Percentiles rank a stretch among this genome's conserved stretches.
phyloP scores from a whole-genome alignment of 306 rosid species.

The Cucumis sativus region Cucumber_9930_V3 NC_026660.2:28613001-28613500 shows the following conservation, averaged over 20 bases:
- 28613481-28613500: slow-evolving; percentile 20
- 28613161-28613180: slow-evolving; percentile 36
- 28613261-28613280: slow-evolving; percentile 41
- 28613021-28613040: slow-evolving; percentile 27
- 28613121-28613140: slow-evolving; percentile 91
- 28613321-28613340: not conserved
- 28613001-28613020: slow-evolving; percentile 25
- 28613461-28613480: slow-evolving; percentile 26
- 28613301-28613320: not conserved
- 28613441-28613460: slow-evolving; percentile 27
- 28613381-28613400: slow-evolving; percentile 42
- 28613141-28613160: slow-evolving; percentile 84
- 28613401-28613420: slow-evolving; percentile 15
- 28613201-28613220: not conserved
- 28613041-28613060: slow-evolving; percentile 18
- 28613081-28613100: slow-evolving; percentile 77
- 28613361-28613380: slow-evolving; percentile 10
- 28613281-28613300: slow-evolving; percentile 14
- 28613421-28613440: slow-evolving; percentile 16
- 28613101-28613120: slow-evolving; percentile 75
- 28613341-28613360: not conserved
- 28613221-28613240: not conserved
- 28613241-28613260: slow-evolving; percentile 30
- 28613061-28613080: slow-evolving; percentile 43
- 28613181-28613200: not conserved